Evolutionary conservation across 768 basidiomycete genomes (phyloP).

Genomic region (Tephrocybe sp.): DNA sequence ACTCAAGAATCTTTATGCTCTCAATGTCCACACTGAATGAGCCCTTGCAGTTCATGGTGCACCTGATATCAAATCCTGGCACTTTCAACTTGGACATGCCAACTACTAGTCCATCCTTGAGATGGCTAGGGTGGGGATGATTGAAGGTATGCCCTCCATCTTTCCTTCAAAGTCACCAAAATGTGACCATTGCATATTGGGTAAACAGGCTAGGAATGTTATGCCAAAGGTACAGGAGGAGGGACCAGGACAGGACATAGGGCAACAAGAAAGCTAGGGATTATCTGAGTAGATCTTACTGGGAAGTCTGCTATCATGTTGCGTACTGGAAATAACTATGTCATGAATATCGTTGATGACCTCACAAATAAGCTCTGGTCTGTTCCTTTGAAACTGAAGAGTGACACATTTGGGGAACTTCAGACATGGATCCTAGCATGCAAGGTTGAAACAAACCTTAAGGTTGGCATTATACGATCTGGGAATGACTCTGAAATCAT

Average conservation of each 20-base stretch:
- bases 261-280: conserved; percentile 25
- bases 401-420: conserved; percentile 21
- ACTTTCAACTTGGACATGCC: too few relatives aligned
- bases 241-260: conserved; percentile 18
- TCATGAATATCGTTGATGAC: conserved; percentile 37
- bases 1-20: too few relatives aligned
- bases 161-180: conserved; percentile 20
- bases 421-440: conserved; percentile 25
- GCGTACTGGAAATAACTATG: conserved; percentile 5
- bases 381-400: conserved; percentile 30
- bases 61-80: too few relatives aligned
- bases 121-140: too few relatives aligned
- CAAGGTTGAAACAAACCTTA: conserved; percentile 19
- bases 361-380: conserved; percentile 27
- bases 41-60: too few relatives aligned
- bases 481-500: conserved; percentile 26
- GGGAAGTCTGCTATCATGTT: conserved; percentile 22
- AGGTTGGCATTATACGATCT: conserved; percentile 12
- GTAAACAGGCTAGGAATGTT: conserved; percentile 35
- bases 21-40: too few relatives aligned
- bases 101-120: too few relatives aligned
- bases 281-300: conserved; percentile 33
- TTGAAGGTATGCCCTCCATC: conserved; percentile 23
- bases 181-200: conserved; percentile 35
- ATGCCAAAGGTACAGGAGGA: conserved; percentile 30